Base-by-base conservation (phyloP, 2,329 filamentous ascomycete species). In the Phaeophleospora eucalypticola region DNA sequence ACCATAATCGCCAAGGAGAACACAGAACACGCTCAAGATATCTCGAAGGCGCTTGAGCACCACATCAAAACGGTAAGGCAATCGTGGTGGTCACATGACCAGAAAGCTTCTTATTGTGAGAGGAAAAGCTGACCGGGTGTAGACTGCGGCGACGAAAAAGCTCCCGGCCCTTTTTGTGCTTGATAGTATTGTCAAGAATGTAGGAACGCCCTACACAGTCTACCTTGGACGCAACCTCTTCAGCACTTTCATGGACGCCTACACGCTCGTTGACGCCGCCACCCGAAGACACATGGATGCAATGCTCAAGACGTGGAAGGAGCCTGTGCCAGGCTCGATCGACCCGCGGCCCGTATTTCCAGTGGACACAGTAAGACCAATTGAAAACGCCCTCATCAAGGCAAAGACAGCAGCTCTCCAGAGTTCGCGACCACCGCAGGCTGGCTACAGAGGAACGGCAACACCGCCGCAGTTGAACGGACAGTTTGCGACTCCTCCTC, bases 1-100 rank as follows among this genome's bases (percentile, higher is more conserved):
- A 98, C 93, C 53, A 83, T 95, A 68, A 97, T 98, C 71, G 93
- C 93, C 50, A 89, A 94, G 69, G 93, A 98, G 70, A 95, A 95
- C 64, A 96, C 90, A 57, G 89, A 95, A 70, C 87, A 96, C 74
- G 93, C 93, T 29, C 82, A 94, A 68, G 88, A 87, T 56, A 97
- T 98, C 62, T 90, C 93, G 15, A 83, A 88, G 62, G 88, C 88
- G 40, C 73, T 98, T 59, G 87, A 95, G 67, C 86, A 90, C 56
- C 93, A 98, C 65, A 96, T 98, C 69, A 84, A 89, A 70, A 86
- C 86, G 79, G 93, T 96, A 87, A 80, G 89, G 40, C 19, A 27
- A 19, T 17, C 12, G 6, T 6, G 24, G 24, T 29, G n/a, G 50
- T 57, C 51, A 56, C 48, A 58, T 58, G 56, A 60, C 19, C 29